Evolutionary conservation across 495 filamentous ascomycete species (phyloP).

Genomic region (Pyrenula massariospora): DNA sequence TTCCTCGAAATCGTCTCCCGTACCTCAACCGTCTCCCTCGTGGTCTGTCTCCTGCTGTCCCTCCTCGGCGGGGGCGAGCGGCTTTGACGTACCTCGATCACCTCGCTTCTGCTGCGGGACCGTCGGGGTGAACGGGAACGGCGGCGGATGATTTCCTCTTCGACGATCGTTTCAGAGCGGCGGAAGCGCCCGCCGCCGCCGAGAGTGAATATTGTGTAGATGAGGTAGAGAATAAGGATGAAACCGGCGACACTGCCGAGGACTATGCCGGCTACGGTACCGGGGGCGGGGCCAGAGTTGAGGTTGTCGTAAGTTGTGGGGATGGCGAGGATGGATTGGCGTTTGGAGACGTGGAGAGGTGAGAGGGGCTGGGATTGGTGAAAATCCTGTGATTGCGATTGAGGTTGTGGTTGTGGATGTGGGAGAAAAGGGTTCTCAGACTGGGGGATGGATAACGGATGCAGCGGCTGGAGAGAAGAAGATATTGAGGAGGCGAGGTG

Average conservation of each 20-base stretch:
- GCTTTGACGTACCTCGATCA: conserved; percentile 12
- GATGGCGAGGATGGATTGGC: conserved; percentile 35
- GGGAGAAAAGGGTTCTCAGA: neutral
- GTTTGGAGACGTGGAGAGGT: neutral
- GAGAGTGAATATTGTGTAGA: conserved; percentile 56
- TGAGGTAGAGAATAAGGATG: conserved; percentile 60
- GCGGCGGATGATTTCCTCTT: conserved; percentile 16
- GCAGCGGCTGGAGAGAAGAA: neutral
- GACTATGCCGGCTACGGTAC: conserved; percentile 71
- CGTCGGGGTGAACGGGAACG: conserved; percentile 8
- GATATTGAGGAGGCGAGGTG: neutral
- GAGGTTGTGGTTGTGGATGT: neutral
- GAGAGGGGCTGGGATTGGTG: conserved; percentile 8
- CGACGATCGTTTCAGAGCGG: conserved; percentile 9
- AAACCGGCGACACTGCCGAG: conserved; percentile 78
- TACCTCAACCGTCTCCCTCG: conserved; percentile 17
- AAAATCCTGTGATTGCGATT: conserved; percentile 31
- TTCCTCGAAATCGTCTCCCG: conserved; percentile 6
- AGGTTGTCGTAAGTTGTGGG: conserved; percentile 58
- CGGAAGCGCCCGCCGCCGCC: conserved; percentile 21
- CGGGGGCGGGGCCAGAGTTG: conserved; percentile 47
- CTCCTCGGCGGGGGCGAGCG: conserved; percentile 16
- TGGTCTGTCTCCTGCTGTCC: conserved; percentile 4
- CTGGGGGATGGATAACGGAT: neutral
- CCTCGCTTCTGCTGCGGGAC: conserved; percentile 11